phyloP scores from a whole-genome alignment of 2,329 filamentous ascomycete species.

The Aspergillus puulaauensis region DNA sequence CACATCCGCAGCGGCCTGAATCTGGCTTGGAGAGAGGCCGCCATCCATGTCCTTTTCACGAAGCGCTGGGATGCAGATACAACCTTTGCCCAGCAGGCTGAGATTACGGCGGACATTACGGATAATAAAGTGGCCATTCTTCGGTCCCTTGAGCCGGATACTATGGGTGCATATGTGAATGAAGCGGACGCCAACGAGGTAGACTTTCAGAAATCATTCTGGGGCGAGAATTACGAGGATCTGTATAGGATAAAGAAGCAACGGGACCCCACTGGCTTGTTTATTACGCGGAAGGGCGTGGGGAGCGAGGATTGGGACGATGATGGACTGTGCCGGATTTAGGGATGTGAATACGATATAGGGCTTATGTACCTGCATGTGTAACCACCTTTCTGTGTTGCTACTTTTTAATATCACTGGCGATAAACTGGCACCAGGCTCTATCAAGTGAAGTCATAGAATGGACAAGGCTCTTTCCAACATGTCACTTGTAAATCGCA shows the following conservation, averaged over 20 bases:
- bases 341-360: too few species aligned
- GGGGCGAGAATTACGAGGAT: not conserved
- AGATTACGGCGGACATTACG: not conserved
- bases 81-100: not conserved
- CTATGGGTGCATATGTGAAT: not conserved
- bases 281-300: not conserved
- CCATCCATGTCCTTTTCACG: not conserved
- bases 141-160: not conserved
- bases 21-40: not conserved
- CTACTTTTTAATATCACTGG: too few species aligned
- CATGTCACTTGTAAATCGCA: too few species aligned
- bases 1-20: not conserved
- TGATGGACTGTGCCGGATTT: not conserved
- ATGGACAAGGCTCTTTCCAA: too few species aligned
- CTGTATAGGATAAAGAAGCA: not conserved
- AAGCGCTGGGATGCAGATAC: too few species aligned
- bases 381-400: too few species aligned
- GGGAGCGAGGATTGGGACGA: not conserved
- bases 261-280: not conserved
- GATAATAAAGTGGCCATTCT: not conserved
- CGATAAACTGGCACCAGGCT: too few species aligned
- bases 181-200: not conserved
- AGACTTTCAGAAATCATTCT: not conserved
- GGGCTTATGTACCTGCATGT: too few species aligned
- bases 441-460: too few species aligned